These are phyloP conservation scores for Dryas integrifolia DNA, from an alignment of 331 rosid genomes.

Conservation along the genomic window DNA sequence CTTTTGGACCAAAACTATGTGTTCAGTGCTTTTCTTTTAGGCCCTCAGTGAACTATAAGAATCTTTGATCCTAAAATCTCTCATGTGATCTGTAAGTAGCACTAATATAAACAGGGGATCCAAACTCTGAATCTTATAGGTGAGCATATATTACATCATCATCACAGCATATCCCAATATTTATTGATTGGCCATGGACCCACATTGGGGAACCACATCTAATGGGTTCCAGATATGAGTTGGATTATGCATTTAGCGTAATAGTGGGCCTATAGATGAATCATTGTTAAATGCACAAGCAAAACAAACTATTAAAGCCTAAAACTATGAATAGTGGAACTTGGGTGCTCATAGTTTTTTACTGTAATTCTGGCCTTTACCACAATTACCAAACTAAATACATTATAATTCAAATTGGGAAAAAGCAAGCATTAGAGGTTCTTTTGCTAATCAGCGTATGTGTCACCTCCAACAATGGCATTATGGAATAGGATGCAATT, in stretches of 20 bases:
- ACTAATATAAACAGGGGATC: neutral
- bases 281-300: constrained; percentile 16
- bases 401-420: neutral
- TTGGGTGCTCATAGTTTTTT: constrained; percentile 1
- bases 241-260: constrained; percentile 26
- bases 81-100: neutral
- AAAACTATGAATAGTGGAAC: neutral
- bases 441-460: neutral
- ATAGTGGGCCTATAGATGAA: neutral
- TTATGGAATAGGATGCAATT: neutral
- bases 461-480: constrained; percentile 10
- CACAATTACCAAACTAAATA: neutral
- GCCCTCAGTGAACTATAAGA: neutral
- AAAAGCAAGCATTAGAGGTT: neutral
- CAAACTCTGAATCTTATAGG: too few relatives aligned
- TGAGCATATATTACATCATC: neutral
- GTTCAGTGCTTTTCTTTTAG: too few relatives aligned
- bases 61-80: neutral
- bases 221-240: constrained; percentile 42
- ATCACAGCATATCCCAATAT: neutral
- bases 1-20: neutral
- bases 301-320: constrained; percentile 18
- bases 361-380: constrained; percentile 17
- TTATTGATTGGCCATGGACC: neutral
- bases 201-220: constrained; percentile 10